Conservation (phyloP, 306 rosid genomes). For the Prunus persica region Prunus_persica_NCBIv2 NC_034016.1:10059501-10060000, state of each 20-base stretch:
- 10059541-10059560: not conserved
- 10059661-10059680: not conserved
- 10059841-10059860: too few species aligned
- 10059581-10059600: constrained; percentile 1
- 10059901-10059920: not conserved
- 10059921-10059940: not conserved
- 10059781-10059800: not conserved
- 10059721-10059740: not conserved
- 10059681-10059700: not conserved
- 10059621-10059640: not conserved
- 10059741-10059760: not conserved
- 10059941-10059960: not conserved
- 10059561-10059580: not conserved
- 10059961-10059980: not conserved
- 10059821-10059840: not conserved
- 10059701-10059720: constrained; percentile 11
- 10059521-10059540: not conserved
- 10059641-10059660: not conserved
- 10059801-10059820: not conserved
- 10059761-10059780: not conserved
- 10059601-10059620: constrained; percentile 9
- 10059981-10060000: not conserved
- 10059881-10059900: not conserved
- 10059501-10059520: not conserved
- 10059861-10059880: too few species aligned